Conservation (phyloP, 768 basidiomycete genomes). For the Nevesoporus exiguus region DNA sequence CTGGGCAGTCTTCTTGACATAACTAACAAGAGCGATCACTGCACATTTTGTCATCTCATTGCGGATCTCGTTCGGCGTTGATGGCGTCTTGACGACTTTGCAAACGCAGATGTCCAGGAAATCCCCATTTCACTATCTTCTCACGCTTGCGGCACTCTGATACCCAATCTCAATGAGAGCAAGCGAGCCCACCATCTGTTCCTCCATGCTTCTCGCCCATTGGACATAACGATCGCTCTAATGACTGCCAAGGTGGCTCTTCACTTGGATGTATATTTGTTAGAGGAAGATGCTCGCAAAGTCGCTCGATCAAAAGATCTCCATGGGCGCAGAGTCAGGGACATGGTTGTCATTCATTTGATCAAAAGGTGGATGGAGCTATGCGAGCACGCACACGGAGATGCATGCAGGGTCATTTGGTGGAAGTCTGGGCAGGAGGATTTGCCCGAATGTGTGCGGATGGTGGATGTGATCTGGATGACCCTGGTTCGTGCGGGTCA, state of each 20-base stretch:
- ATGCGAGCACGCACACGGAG: conserved; percentile 17
- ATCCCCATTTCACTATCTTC: conserved; percentile 6
- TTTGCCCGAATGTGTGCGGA: conserved; percentile 10
- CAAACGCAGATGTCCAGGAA: conserved; percentile 6
- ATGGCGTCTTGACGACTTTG: conserved; percentile 17
- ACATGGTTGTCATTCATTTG: conserved; percentile 4
- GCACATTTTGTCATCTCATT: conserved; percentile 18
- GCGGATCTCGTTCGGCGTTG: conserved; percentile 4
- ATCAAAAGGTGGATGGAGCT: conserved; percentile 17
- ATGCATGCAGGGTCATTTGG: conserved; percentile 8
- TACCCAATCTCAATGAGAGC: background rate
- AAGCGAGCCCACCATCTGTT: conserved; percentile 11
- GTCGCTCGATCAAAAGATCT: conserved; percentile 14
- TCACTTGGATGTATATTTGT: conserved; percentile 14
- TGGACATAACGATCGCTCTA: background rate
- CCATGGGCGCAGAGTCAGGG: conserved; percentile 21
- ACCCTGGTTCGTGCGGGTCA: conserved; percentile 3
- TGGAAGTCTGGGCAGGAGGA: conserved; percentile 6
- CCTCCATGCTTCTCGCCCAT: conserved; percentile 11
- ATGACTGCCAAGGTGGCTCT: background rate
- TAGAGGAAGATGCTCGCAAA: conserved; percentile 17
- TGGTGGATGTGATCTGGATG: conserved; percentile 16
- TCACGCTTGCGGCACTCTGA: background rate
- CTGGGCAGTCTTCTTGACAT: conserved; percentile 13
- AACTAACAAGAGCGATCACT: conserved; percentile 1